phyloP scores from a whole-genome alignment of 495 filamentous ascomycete genomes.

The Apodospora peruviana region DNA sequence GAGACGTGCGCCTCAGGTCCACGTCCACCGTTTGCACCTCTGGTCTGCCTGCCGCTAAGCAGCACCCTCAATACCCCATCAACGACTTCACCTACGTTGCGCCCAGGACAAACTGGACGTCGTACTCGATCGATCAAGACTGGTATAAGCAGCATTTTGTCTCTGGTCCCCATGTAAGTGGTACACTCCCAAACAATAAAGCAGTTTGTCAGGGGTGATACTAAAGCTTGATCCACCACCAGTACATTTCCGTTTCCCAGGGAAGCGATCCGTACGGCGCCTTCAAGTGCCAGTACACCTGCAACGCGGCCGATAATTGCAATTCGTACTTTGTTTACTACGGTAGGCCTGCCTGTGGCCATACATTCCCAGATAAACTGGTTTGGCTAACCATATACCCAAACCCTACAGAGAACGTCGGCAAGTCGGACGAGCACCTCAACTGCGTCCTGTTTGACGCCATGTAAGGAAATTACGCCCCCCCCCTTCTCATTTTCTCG shows the following conservation, averaged over 20 bases:
- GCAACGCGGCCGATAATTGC: slow-evolving; percentile 23
- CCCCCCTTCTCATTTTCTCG: too few species aligned
- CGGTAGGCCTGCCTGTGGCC: slow-evolving; percentile 12
- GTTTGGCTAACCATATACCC: not conserved
- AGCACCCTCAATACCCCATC: slow-evolving; percentile 11
- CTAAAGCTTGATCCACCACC: not conserved
- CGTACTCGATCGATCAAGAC: slow-evolving; percentile 12
- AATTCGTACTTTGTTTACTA: slow-evolving; percentile 26
- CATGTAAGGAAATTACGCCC: slow-evolving; percentile 16
- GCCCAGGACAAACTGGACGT: slow-evolving; percentile 7
- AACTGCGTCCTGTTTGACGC: slow-evolving; percentile 29
- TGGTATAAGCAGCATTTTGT: slow-evolving; percentile 20
- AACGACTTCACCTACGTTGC: slow-evolving; percentile 16
- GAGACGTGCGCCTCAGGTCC: not conserved
- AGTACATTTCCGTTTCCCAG: slow-evolving; percentile 17
- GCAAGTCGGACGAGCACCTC: slow-evolving; percentile 14
- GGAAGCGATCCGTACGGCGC: slow-evolving; percentile 19
- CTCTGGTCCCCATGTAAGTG: slow-evolving; percentile 21
- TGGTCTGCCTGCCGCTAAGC: slow-evolving; percentile 7
- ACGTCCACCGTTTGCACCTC: not conserved
- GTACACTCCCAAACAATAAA: not conserved
- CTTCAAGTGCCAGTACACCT: slow-evolving; percentile 32
- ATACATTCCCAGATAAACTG: not conserved
- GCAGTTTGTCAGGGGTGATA: not conserved
- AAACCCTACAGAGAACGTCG: slow-evolving; percentile 8